Evolutionary conservation across 2,329 filamentous ascomycete species (phyloP).

Genomic region (Trichoderma sp.): DNA sequence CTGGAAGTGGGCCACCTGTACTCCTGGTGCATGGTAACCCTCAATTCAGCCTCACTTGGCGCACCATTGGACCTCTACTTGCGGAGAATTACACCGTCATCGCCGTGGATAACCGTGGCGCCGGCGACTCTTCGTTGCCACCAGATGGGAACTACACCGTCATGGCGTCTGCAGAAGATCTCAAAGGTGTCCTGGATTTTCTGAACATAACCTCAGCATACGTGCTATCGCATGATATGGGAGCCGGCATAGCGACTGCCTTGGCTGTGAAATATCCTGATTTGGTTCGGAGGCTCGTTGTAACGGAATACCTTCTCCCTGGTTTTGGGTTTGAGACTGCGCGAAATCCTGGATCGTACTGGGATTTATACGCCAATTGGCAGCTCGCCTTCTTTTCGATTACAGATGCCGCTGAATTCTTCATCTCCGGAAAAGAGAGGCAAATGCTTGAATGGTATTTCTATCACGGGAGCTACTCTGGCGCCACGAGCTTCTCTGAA

Average conservation of each 20-base stretch:
- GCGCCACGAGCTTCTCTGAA: conserved; percentile 36
- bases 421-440: conserved; percentile 43
- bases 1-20: conserved; percentile 39
- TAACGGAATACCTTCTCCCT: conserved; percentile 42
- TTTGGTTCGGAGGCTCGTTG: conserved; percentile 35
- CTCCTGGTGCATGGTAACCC: conserved; percentile 44
- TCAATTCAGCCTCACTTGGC: conserved; percentile 40
- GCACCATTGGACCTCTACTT: conserved; percentile 39
- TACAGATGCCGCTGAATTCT: conserved; percentile 45
- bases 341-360: conserved; percentile 32
- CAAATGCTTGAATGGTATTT: conserved; percentile 48
- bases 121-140: conserved; percentile 41
- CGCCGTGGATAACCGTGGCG: conserved; percentile 42
- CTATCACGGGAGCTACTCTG: conserved; percentile 44
- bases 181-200: conserved; percentile 42
- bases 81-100: conserved; percentile 45
- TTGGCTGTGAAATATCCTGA: conserved; percentile 39
- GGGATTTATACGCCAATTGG: conserved; percentile 42
- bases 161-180: conserved; percentile 38
- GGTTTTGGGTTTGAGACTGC: conserved; percentile 41
- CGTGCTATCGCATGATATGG: conserved; percentile 47
- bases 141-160: conserved; percentile 41
- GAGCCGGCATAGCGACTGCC: conserved; percentile 41
- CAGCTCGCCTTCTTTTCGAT: conserved; percentile 47
- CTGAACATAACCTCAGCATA: conserved; percentile 42